Evolutionary conservation across 2,329 filamentous ascomycete species (phyloP).

Genomic region (Purpureocillium takamizusanense): DNA sequence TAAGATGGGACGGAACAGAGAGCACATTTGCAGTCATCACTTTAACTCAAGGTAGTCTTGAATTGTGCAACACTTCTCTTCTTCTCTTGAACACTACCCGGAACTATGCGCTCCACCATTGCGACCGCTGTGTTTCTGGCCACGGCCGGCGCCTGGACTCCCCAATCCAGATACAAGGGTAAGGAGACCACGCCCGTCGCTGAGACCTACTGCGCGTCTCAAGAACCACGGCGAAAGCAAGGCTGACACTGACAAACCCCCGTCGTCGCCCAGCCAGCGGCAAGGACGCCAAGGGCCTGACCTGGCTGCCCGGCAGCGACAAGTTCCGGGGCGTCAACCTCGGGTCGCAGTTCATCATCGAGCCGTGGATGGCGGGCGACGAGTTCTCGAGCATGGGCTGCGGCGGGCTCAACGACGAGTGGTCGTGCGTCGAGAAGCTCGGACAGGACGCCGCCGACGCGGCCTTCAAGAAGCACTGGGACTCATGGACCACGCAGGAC

Average conservation of each 20-base stretch:
- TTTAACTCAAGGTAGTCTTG: not conserved
- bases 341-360: constrained; percentile 15
- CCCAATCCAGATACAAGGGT: constrained; percentile 2
- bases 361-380: constrained; percentile 15
- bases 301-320: constrained; percentile 6
- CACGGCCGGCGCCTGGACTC: constrained; percentile 5
- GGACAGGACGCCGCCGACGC: constrained; percentile 13
- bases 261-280: not conserved
- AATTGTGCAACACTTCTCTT: too few relatives aligned
- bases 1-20: too few relatives aligned
- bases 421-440: constrained; percentile 13
- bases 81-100: too few relatives aligned
- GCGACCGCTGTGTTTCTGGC: constrained; percentile 8
- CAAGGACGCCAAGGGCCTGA: constrained; percentile 1
- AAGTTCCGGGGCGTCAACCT: constrained; percentile 17
- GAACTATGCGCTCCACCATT: not conserved
- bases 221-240: too few relatives aligned
- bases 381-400: constrained; percentile 16
- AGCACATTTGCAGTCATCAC: not conserved
- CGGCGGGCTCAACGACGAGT: constrained; percentile 13
- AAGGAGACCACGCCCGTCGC: too few relatives aligned
- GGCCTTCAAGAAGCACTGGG: constrained; percentile 15
- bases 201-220: too few relatives aligned
- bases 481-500: constrained; percentile 11
- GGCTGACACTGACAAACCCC: not conserved